Percentiles rank a stretch among this genome's conserved stretches.
Conservation (phyloP, 1,139 yeast species). For the Protomyces arabidopsidicola region DNA sequence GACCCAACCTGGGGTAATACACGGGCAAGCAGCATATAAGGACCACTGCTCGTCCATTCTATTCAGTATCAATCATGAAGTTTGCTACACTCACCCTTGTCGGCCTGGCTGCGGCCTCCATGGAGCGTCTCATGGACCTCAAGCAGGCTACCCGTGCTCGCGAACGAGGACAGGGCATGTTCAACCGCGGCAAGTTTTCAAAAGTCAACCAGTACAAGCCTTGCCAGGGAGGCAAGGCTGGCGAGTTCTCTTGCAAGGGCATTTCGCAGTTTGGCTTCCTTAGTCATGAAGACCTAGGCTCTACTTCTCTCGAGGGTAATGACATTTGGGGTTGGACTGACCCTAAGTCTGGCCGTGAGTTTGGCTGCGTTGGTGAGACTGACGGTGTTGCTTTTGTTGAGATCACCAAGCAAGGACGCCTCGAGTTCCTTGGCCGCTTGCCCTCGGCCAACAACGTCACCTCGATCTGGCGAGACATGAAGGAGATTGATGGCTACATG, state of each 20-base stretch:
- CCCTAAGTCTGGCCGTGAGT: not conserved
- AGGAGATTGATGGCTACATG: not conserved
- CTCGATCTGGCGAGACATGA: not conserved
- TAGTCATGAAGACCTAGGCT: not conserved
- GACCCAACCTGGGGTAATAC: too few relatives aligned
- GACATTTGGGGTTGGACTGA: not conserved
- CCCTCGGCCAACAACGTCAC: not conserved
- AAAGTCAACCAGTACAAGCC: not conserved
- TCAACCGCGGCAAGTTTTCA: not conserved
- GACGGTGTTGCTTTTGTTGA: not conserved
- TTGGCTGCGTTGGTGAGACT: not conserved
- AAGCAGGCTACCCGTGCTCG: not conserved
- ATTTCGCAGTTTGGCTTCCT: not conserved
- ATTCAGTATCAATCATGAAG: not conserved
- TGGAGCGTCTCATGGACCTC: slow-evolving; percentile 1
- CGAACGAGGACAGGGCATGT: not conserved
- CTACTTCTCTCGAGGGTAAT: not conserved
- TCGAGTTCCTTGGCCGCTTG: not conserved
- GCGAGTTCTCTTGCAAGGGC: not conserved
- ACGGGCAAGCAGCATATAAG: too few relatives aligned
- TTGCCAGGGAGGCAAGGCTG: not conserved
- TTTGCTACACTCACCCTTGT: not conserved
- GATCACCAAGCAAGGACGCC: not conserved
- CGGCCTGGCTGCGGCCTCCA: slow-evolving; percentile 1
- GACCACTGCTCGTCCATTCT: too few relatives aligned